Percentiles rank a stretch among this genome's conserved stretches.
These are phyloP conservation scores for Neurospora sp. DNA, from an alignment of 495 filamentous ascomycete species.

Conservation along the genomic window DNA sequence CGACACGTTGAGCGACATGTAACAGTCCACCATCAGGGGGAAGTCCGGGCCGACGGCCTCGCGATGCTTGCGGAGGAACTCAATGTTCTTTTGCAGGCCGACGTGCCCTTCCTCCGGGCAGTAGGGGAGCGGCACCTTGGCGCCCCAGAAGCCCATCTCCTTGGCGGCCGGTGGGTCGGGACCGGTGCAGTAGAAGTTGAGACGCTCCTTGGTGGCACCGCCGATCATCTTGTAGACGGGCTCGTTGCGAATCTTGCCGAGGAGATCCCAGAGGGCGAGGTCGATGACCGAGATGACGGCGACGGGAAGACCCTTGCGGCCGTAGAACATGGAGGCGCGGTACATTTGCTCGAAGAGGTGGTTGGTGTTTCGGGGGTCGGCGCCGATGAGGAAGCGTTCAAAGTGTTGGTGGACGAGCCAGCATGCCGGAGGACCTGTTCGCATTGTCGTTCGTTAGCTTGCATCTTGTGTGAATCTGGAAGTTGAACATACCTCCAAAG, in stretches of 20 bases:
- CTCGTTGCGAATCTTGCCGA: slow-evolving; percentile 82
- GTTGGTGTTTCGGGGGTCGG: slow-evolving; percentile 81
- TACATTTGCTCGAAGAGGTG: slow-evolving; percentile 93
- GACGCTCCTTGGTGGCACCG: slow-evolving; percentile 64
- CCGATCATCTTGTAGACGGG: slow-evolving; percentile 93
- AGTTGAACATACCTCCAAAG: slow-evolving; percentile 56
- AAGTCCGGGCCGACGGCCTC: slow-evolving; percentile 80
- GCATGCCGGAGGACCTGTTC: slow-evolving; percentile 65
- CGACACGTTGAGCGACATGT: slow-evolving; percentile 85
- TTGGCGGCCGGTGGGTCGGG: slow-evolving; percentile 71
- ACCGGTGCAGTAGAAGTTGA: slow-evolving; percentile 91
- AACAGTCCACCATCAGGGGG: slow-evolving; percentile 90
- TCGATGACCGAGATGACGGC: slow-evolving; percentile 92
- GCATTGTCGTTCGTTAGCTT: background rate
- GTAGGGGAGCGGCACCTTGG: slow-evolving; percentile 80
- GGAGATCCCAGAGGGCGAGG: slow-evolving; percentile 80
- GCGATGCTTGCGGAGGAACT: slow-evolving; percentile 74
- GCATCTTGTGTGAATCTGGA: background rate
- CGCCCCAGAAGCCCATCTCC: slow-evolving; percentile 75
- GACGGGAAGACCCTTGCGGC: slow-evolving; percentile 78
- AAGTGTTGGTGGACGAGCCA: slow-evolving; percentile 91
- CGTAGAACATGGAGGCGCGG: slow-evolving; percentile 89
- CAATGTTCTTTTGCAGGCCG: slow-evolving; percentile 77
- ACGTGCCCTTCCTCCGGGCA: slow-evolving; percentile 76
- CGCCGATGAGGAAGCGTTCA: slow-evolving; percentile 77